These are phyloP conservation scores for Camelina neglecta DNA, from an alignment of 345 rosid genomes.

Conservation along the genomic window DNA sequence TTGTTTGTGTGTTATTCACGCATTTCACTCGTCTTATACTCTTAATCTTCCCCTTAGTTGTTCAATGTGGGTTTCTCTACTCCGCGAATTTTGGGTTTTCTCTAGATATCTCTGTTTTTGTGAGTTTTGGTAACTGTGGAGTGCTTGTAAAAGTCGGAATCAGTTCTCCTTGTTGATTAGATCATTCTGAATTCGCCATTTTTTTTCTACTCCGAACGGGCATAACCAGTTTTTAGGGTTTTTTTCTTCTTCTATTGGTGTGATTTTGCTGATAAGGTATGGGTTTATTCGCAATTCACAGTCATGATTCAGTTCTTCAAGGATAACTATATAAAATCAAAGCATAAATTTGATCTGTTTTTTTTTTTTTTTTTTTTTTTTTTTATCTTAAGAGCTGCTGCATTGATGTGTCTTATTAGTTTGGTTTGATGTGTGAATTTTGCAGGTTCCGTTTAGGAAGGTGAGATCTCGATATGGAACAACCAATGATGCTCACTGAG, in stretches of 20 bases:
- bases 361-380: neutral
- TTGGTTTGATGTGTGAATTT: neutral
- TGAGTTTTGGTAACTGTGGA: neutral
- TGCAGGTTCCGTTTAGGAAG: constrained; percentile 6
- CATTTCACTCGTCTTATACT: neutral
- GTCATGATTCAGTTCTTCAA: neutral
- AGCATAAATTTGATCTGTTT: neutral
- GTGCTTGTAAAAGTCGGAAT: neutral
- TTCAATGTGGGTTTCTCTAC: constrained; percentile 12
- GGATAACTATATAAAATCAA: neutral
- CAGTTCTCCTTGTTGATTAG: neutral
- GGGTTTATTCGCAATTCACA: neutral
- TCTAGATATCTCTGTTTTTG: neutral
- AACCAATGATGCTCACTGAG: neutral
- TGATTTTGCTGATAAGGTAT: neutral
- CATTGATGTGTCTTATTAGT: neutral
- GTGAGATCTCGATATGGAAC: constrained; percentile 1
- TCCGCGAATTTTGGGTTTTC: neutral
- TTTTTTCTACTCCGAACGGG: neutral
- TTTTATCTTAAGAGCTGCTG: neutral
- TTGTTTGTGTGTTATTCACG: neutral
- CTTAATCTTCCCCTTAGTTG: neutral
- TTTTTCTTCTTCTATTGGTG: neutral
- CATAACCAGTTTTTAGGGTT: neutral
- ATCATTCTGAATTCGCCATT: constrained; percentile 12